phyloP scores from a whole-genome alignment of 1,139 yeast species.

The Sugiyamaella neomexicana region DNA sequence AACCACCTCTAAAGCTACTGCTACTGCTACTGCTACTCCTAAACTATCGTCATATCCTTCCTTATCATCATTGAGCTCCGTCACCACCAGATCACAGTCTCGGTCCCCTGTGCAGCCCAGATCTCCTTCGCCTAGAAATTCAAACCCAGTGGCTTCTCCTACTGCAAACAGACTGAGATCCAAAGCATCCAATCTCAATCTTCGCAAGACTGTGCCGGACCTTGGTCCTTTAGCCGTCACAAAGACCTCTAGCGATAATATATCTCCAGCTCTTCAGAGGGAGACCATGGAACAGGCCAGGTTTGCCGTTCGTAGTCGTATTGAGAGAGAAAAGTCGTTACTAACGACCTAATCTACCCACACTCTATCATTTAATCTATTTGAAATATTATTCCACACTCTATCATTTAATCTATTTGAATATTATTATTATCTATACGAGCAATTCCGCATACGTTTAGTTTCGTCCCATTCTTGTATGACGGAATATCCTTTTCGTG shows the following conservation, averaged over 20 bases:
- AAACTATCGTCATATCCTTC: slow-evolving; percentile 18
- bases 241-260: not conserved
- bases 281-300: slow-evolving; percentile 36
- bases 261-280: slow-evolving; percentile 17
- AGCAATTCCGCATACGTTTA: no score
- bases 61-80: slow-evolving; percentile 2
- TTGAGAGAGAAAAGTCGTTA: slow-evolving; percentile 31
- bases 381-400: no score
- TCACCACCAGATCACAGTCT: not conserved
- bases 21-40: not conserved
- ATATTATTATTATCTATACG: no score
- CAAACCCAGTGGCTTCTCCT: not conserved
- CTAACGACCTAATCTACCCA: not conserved
- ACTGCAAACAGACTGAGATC: slow-evolving; percentile 15
- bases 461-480: no score
- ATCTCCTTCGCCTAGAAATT: slow-evolving; percentile 3
- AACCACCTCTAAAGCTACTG: not conserved
- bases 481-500: no score
- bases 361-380: no score
- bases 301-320: slow-evolving; percentile 33
- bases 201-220: slow-evolving; percentile 15
- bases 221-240: slow-evolving; percentile 13
- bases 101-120: not conserved
- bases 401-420: not conserved
- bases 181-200: slow-evolving; percentile 17